Base-by-base conservation (phyloP, 345 rosid genomes). In the Ceriops decandra region DNA sequence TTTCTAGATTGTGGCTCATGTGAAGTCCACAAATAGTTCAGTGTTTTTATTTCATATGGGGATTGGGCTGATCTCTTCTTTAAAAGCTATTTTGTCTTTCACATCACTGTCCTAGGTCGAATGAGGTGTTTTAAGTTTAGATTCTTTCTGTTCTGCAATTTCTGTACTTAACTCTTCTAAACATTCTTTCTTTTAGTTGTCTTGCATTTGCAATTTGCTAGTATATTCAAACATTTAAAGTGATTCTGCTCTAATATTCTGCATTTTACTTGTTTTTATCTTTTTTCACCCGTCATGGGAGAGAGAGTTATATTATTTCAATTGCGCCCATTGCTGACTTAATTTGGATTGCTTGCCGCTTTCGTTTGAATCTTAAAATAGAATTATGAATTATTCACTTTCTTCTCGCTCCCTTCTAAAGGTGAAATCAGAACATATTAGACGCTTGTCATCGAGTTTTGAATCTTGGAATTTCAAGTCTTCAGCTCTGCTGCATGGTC, bases 341-440 rank as follows among this genome's bases (percentile, higher is more conserved):
- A 22, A 6, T 8, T 4, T 49, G 26, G 31, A 5, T 35, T 53
- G 38, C 17, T 28, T 57, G 46, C 35, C 38, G 7, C 6, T 33
- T 56, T 26, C 30, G 9, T 60, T n/a, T 33, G 22, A 10, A 21
- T 66, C 33, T 60, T 30, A 27, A 32, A 26, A 53, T 16, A 53
- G 57, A 63, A 13, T 15, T 67, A 10, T 24, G 4, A 22, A 24
- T 3, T 19, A 26, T 60, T 65, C 49, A 19, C 20, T 47, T 27
- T n/a, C n/a, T 17, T 16, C 13, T 20, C 2, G n/a, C 28, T 31
- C 15, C 13, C 56, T 30, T 60, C 26, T 20, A 6, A 68, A 68
- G 72, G 72, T 62, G 68, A 74, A 73, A 61, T 54, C 49, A 30
- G 76, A 73, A 72, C 72, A 56, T 35, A 32, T 64, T 64, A 38